A percentile compares a stretch with the other conserved stretches of the same genome.
Evolutionary conservation across 2,329 filamentous ascomycete genomes (phyloP).

Genomic region (Venturiaceae sp.): DNA sequence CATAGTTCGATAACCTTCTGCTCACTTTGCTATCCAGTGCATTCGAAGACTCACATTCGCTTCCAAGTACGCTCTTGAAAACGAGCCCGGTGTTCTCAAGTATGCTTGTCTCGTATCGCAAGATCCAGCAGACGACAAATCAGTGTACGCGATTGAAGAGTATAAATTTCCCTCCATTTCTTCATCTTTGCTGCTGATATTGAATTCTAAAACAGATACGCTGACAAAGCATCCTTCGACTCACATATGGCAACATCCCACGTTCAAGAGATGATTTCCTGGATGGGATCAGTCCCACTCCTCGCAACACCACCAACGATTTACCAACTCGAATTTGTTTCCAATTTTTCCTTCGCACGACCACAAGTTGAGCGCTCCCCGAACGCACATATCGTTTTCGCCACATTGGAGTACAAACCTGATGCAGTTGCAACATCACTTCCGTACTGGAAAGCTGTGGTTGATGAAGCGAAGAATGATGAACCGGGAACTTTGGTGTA

Average conservation of each 20-base stretch:
- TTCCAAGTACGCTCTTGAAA: constrained; percentile 9
- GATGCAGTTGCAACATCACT: constrained; percentile 13
- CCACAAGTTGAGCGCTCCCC: constrained; percentile 7
- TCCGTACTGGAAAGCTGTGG: constrained; percentile 15
- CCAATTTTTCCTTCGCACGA: constrained; percentile 11
- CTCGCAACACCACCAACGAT: constrained; percentile 10
- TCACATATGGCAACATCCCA: constrained; percentile 13
- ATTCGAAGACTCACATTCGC: constrained; percentile 11
- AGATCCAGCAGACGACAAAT: constrained; percentile 11
- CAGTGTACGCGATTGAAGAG: constrained; percentile 15
- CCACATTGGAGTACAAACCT: constrained; percentile 15
- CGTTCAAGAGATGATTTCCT: constrained; percentile 11
- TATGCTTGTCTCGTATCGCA: constrained; percentile 12
- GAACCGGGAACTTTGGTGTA: constrained; percentile 16
- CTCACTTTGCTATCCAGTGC: constrained; percentile 9
- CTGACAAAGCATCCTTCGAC: constrained; percentile 14
- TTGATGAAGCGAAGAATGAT: constrained; percentile 13
- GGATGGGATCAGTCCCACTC: constrained; percentile 10
- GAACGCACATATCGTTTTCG: constrained; percentile 15
- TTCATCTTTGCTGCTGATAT: background rate
- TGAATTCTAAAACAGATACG: constrained; percentile 12
- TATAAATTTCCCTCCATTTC: constrained; percentile 5
- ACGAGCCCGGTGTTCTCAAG: constrained; percentile 12
- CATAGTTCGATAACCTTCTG: background rate
- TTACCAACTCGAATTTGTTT: constrained; percentile 9